Evolutionary conservation across 768 basidiomycete genomes (phyloP), one percentile per base, ranked within the genome.

Genomic region (Termitomyces sp.): DNA sequence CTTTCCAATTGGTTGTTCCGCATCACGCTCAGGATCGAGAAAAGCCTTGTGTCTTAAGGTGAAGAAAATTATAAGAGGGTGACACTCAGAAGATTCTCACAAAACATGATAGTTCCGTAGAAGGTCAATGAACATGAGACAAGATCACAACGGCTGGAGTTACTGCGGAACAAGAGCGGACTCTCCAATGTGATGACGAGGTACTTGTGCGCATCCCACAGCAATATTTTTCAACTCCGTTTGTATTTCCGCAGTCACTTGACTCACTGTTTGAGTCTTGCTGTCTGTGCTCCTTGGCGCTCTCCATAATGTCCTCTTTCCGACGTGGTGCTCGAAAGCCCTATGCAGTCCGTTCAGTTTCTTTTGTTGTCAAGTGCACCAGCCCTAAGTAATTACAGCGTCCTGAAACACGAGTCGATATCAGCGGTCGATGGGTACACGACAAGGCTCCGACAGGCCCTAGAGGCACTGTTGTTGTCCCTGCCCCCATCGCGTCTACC

Each of bases 401-500:
- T 28, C 51, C 51, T 19, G 41, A 43, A 34, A 15, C 41, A n/a
- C 74, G 79, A 52, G 68, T 73, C 60, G 76, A 74, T 53, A 72
- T 74, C 22, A 84, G 88, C 42, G 85, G 82, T 55, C 77, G 79
- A 65, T 90, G 89, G 89, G 64, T 84, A 26, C 89, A 91, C 70
- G 89, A 91, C 78, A 84, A 78, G 68, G 85, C 84, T 45, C 81
- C 82, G 21, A 75, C 74, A 21, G 74, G 72, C 49, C 70, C 73
- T 53, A 64, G 66, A 66, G 47, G 61, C 24, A 54, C 60, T 37
- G 55, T 57, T 21, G 55, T 63, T 19, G 60, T 66, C 19, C 54
- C 62, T 3, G 66, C 74, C 24, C 63, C 72, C 14, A 64, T 72
- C 3, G 78, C 76, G 60, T 71, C 80, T 26, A 49, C 63, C 59